Percentiles rank a stretch among this genome's conserved stretches.
phyloP scores from a whole-genome alignment of 2,329 filamentous ascomycete species.

The Colletotrichum australisinense region DNA sequence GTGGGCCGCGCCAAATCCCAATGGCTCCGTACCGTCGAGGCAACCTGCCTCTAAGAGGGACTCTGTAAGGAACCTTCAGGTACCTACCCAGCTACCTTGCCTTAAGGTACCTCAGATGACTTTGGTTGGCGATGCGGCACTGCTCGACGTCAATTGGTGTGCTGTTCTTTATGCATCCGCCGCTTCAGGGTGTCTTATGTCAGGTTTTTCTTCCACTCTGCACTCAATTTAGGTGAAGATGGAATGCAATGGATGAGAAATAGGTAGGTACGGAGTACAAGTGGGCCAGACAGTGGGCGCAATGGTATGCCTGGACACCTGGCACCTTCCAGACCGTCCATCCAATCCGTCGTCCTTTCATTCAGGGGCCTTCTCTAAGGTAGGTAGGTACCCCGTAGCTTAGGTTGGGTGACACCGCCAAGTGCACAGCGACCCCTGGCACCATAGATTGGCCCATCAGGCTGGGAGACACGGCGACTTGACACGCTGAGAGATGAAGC shows the following conservation, averaged over 20 bases:
- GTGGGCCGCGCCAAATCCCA: constrained; percentile 2
- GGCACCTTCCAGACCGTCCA: not conserved
- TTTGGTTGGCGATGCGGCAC: not conserved
- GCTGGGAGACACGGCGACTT: not conserved
- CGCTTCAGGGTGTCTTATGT: not conserved
- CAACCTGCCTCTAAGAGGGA: not conserved
- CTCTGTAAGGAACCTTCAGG: too few species aligned
- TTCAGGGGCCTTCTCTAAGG: not conserved
- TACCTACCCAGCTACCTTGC: not conserved
- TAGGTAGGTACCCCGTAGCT: too few species aligned
- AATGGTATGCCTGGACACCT: not conserved
- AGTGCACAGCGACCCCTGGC: not conserved
- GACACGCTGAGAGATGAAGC: not conserved
- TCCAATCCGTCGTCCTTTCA: not conserved
- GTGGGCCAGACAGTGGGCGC: not conserved
- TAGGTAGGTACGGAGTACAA: not conserved
- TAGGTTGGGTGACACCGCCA: not conserved
- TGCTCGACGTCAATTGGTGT: not conserved
- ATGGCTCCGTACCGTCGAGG: not conserved
- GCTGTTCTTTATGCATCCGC: too few species aligned
- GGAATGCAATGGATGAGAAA: not conserved
- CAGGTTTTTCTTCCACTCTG: not conserved
- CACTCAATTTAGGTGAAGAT: not conserved
- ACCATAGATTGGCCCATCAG: not conserved
- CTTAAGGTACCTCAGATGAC: too few species aligned